phyloP scores from a whole-genome alignment of 2,329 filamentous ascomycete species.

The Thelonectria olida region DNA sequence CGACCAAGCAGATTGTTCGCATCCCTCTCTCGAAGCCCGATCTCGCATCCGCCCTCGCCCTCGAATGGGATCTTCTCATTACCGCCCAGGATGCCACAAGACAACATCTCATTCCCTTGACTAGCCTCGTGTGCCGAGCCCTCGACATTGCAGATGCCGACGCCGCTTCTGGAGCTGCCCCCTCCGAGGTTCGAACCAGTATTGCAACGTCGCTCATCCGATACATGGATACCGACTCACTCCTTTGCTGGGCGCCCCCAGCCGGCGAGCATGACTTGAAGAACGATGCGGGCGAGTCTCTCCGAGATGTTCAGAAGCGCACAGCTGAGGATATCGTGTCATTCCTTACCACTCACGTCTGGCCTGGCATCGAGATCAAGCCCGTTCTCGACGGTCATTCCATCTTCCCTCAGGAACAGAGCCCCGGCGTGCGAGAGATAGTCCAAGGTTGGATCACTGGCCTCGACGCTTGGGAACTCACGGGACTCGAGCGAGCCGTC shows the following conservation, averaged over 20 bases:
- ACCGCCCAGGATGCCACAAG: conserved; percentile 85
- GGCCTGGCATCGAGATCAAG: conserved; percentile 81
- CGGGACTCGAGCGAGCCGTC: conserved; percentile 83
- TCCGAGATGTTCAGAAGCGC: conserved; percentile 77
- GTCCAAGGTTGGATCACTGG: conserved; percentile 80
- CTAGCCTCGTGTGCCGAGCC: conserved; percentile 83
- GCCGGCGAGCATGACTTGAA: conserved; percentile 57
- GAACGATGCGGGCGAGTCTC: conserved; percentile 62
- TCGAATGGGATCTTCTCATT: conserved; percentile 91
- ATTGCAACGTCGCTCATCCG: conserved; percentile 78
- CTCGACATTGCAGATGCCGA: conserved; percentile 82
- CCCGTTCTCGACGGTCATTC: conserved; percentile 83
- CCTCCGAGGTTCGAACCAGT: conserved; percentile 66
- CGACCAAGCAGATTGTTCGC: conserved; percentile 75
- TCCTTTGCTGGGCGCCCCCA: conserved; percentile 85
- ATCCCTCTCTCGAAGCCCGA: conserved; percentile 80
- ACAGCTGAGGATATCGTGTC: conserved; percentile 76
- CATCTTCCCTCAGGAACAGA: conserved; percentile 80
- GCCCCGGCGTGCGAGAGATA: conserved; percentile 77
- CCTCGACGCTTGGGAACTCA: conserved; percentile 82
- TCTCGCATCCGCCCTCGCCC: conserved; percentile 84
- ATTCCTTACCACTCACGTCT: conserved; percentile 77
- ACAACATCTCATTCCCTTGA: conserved; percentile 89
- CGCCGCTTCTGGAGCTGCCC: conserved; percentile 34
- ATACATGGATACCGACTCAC: conserved; percentile 90